Evolutionary conservation across 1,139 yeast genomes (phyloP), one percentile per base, ranked within the genome.

Genomic region (Trichomonascaceae sp.): DNA sequence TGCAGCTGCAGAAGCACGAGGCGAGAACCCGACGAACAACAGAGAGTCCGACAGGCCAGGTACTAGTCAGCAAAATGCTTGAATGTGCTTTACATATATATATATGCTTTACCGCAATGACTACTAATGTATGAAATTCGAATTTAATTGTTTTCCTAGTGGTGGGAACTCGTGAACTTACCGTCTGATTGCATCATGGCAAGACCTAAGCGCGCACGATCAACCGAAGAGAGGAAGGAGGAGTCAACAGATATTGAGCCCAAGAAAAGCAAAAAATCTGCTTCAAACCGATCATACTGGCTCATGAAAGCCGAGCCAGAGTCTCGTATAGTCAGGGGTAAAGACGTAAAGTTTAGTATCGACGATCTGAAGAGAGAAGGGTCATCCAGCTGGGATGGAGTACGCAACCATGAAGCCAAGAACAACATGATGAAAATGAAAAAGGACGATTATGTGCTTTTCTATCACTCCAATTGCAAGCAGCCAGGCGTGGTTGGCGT

Each of bases 301-400:
- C 57, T 70, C 3, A 56, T 70, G 35, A 70, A 70, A 43, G 67
- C 74, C 1, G 76, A 71, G 45, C 76, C 76, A 1, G 54, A 54
- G 28, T 42, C 65, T 1, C 50, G 76, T 22, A 47, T 68, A 4
- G 73, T 66, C 33, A 57, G 69, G 4, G 70, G 70, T 3, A 52
- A 54, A 22, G 73, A 70, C 43, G 71, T 65, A 18, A 59, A 60
- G 31, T 70, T 67, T 47, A 57, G 71, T 13, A 52, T 70, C 6
- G 56, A 55, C 13, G 69, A 64, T 28, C 49, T 70, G n/a, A 47
- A 60, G 15, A 43, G 51, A 6, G 60, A 57, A 15, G 55, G 51
- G 3, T 39, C 33, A 9, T 68, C 68, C 28, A 59, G 66, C 14
- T 70, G 76, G 76, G 71, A 68, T 38, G 76, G 76, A 1, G 75